Percentiles rank a stretch among this genome's conserved stretches.
Conservation (phyloP, 2,329 filamentous ascomycete genomes). For the Neobulgaria alba region DNA sequence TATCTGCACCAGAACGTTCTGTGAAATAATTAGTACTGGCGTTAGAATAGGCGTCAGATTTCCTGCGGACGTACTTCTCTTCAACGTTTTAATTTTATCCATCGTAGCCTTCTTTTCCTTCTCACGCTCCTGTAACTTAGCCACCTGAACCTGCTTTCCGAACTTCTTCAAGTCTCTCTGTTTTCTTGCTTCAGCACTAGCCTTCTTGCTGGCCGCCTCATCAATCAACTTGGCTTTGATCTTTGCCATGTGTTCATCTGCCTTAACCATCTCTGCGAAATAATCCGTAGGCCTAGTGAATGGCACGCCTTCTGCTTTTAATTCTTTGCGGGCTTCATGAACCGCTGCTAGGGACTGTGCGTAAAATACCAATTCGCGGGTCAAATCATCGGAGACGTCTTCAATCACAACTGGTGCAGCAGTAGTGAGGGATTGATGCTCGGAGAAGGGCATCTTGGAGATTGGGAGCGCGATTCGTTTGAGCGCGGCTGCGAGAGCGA, state of each 20-base stretch:
- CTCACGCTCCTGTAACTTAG: constrained; percentile 87
- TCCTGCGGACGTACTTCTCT: constrained; percentile 69
- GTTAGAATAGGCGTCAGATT: neutral
- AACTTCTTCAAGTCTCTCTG: constrained; percentile 97
- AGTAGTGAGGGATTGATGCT: constrained; percentile 71
- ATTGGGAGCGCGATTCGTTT: constrained; percentile 69
- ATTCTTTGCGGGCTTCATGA: constrained; percentile 58
- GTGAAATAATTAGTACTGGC: constrained; percentile 7
- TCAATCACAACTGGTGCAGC: constrained; percentile 61
- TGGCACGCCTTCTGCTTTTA: constrained; percentile 73
- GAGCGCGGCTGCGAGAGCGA: constrained; percentile 71
- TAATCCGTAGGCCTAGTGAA: constrained; percentile 91
- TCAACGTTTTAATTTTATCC: constrained; percentile 90
- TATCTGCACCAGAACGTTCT: constrained; percentile 74
- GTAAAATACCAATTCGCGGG: constrained; percentile 89
- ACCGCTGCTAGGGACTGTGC: constrained; percentile 78
- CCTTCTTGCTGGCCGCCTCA: constrained; percentile 87
- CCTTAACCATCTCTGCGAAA: constrained; percentile 99
- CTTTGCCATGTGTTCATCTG: constrained; percentile 95
- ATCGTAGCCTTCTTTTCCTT: constrained; percentile 89
- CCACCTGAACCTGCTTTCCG: constrained; percentile 94
- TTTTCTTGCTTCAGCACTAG: constrained; percentile 80
- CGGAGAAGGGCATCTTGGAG: constrained; percentile 65
- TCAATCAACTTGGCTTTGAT: constrained; percentile 90
- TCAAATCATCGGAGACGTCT: constrained; percentile 85